Percentiles rank a stretch among this genome's conserved stretches.
Evolutionary conservation across 352 stramenopile genomes (phyloP).

Genomic region (Globisporangium emineosum): DNA sequence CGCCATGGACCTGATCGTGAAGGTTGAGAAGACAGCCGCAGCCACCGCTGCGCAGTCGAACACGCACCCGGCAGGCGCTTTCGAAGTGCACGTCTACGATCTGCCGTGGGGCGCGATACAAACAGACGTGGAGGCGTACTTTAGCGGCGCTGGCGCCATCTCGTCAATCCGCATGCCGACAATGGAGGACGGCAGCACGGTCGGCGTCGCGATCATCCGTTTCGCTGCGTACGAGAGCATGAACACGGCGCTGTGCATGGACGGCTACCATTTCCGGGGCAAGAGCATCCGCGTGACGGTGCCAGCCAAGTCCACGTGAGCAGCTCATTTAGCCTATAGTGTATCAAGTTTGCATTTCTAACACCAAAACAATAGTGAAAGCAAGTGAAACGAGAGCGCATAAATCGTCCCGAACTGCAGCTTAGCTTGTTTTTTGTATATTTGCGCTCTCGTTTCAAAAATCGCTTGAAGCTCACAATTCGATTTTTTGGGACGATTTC

Average conservation of each 20-base stretch:
- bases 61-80: slow-evolving; percentile 13
- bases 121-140: slow-evolving; percentile 58
- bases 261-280: slow-evolving; percentile 67
- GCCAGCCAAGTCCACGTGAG: slow-evolving; percentile 9
- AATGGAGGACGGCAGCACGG: slow-evolving; percentile 67
- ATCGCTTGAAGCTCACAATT: too few species aligned
- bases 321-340: neutral
- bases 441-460: too few species aligned
- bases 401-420: too few species aligned
- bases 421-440: too few species aligned
- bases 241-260: slow-evolving; percentile 54
- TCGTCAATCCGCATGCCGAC: slow-evolving; percentile 63
- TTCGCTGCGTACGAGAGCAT: slow-evolving; percentile 52
- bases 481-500: too few species aligned
- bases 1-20: slow-evolving; percentile 32
- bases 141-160: slow-evolving; percentile 48
- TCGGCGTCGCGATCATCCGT: slow-evolving; percentile 59
- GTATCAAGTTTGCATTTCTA: neutral
- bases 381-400: too few species aligned
- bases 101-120: slow-evolving; percentile 53
- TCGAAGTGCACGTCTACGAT: slow-evolving; percentile 67
- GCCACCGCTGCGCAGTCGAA: slow-evolving; percentile 13
- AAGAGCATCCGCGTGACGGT: slow-evolving; percentile 59
- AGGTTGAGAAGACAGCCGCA: slow-evolving; percentile 38
- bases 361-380: neutral